Conservation (phyloP, 176 grass and related monocot genomes). For the Luzula sylvatica region DNA sequence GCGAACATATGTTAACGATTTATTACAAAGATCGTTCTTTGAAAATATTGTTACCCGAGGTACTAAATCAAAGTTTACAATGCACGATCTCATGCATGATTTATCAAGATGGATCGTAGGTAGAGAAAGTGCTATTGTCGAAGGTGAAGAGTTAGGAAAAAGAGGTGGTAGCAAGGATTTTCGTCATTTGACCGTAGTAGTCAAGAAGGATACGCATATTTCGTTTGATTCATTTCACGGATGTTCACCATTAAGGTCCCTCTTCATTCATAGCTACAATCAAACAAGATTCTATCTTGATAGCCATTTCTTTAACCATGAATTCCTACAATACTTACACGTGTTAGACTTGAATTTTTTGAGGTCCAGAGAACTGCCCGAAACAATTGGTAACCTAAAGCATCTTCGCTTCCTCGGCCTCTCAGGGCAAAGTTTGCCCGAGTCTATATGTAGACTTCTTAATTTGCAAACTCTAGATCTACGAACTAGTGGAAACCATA, state of each 20-base stretch:
- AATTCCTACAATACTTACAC: not conserved
- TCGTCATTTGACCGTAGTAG: not conserved
- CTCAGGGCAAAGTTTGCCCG: conserved; percentile 11
- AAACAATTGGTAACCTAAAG: conserved; percentile 22
- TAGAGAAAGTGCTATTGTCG: conserved; percentile 4
- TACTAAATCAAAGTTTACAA: conserved; percentile 3
- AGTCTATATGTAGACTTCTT: conserved; percentile 28
- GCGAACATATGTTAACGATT: conserved; percentile 23
- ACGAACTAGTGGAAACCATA: not conserved
- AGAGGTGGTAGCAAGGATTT: not conserved
- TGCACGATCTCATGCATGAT: conserved; percentile 53
- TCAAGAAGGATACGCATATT: conserved; percentile 1
- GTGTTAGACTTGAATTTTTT: conserved; percentile 21
- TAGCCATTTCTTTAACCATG: conserved; percentile 10
- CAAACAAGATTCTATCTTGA: conserved; percentile 21
- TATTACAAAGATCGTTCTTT: conserved; percentile 33
- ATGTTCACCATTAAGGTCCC: not conserved
- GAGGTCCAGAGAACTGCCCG: conserved; percentile 2
- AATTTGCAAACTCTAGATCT: conserved; percentile 27
- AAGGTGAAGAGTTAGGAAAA: not conserved
- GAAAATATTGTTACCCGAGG: conserved; percentile 9
- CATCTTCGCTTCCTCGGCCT: conserved; percentile 46
- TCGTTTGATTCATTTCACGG: not conserved
- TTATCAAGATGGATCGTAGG: conserved; percentile 20
- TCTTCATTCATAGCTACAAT: conserved; percentile 21